Base-by-base conservation (phyloP, 2,329 filamentous ascomycete species). In the Colletotrichum simmondsii region DNA sequence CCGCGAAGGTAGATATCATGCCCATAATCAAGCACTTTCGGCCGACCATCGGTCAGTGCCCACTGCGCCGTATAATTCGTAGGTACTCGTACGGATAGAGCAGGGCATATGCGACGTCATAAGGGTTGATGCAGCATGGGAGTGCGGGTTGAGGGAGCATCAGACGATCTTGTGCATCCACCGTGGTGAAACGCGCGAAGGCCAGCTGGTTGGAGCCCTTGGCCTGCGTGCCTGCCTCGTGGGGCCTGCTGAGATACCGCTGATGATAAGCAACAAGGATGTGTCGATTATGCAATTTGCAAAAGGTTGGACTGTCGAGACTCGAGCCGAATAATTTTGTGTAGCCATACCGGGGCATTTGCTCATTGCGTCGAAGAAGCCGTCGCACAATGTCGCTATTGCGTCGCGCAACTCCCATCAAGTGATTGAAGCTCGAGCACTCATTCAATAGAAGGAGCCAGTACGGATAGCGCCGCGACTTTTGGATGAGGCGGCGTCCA, bases 121-220 rank as follows among this genome's bases (percentile, higher is more conserved):
- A 72, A 72, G 66, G 54, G 70, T 35, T 28, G 56, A 12, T 10
- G 14, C 42, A 46, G 24, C 24, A 64, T 64, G 42, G 59, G 35
- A 72, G 24, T 22, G 59, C 32, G 30, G 30, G 28, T 72, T 52
- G n/a, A 54, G 60, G 66, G 56, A 71, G 54, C 67, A 70, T 62
- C 61, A 71, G 66, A 65, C 66, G 66, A 73, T 73, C 66, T 73
- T 62, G 22, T 65, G 60, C 71, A 57, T 28, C 71, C 71, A 73
- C 60, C 65, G 12, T 61, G 54, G 16, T 73, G 71, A 73, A 73
- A 73, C 71, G 61, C 66, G 35, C 66, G 56, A 72, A 60, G 35
- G 32, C 54, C 66, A 72, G 49, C 46, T 32, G 16, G 60, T 28
- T 70, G 66, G 54, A 42, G 59, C 54, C 35, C 42, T 63, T 42